phyloP scores from a whole-genome alignment of 1,284 basidiomycete species.

The Pseudozyma sp. region DNA sequence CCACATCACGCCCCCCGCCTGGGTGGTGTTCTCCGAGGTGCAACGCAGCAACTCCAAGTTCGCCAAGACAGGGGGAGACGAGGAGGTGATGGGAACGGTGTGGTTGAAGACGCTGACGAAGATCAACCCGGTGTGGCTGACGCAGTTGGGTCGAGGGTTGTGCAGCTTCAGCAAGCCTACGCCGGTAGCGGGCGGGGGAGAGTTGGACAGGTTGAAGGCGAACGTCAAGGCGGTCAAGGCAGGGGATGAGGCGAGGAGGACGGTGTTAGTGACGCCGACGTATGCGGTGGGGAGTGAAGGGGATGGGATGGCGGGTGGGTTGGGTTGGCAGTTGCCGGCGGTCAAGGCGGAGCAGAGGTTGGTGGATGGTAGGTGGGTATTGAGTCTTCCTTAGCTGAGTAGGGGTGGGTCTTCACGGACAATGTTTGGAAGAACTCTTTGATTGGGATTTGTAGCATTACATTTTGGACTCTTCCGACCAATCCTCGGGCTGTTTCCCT shows the following conservation, averaged over 20 bases:
- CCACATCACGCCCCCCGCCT: conserved; percentile 82
- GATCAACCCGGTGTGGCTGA: conserved; percentile 89
- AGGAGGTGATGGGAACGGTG: conserved; percentile 26
- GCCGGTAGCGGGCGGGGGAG: conserved; percentile 22
- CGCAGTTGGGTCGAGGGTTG: conserved; percentile 80
- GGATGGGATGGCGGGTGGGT: conserved; percentile 51
- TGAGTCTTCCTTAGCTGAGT: conserved; percentile 15
- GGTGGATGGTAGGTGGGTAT: conserved; percentile 60
- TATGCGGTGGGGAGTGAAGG: conserved; percentile 62
- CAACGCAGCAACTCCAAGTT: conserved; percentile 67
- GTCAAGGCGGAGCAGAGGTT: conserved; percentile 60
- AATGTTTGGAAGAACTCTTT: not conserved
- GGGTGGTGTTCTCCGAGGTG: conserved; percentile 82
- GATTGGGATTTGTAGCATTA: conserved; percentile 3
- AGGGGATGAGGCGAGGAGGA: conserved; percentile 25
- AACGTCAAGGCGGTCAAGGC: conserved; percentile 32
- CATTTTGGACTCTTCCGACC: conserved; percentile 23
- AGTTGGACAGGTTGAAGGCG: conserved; percentile 22
- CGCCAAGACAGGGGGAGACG: conserved; percentile 20
- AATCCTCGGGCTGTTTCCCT: conserved; percentile 70
- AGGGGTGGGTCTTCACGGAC: not conserved
- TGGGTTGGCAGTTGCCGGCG: conserved; percentile 65
- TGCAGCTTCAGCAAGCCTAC: conserved; percentile 88
- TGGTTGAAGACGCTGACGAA: conserved; percentile 63
- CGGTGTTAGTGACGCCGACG: conserved; percentile 60